These are phyloP conservation scores for Salix dunnii DNA, from an alignment of 345 rosid genomes.

Conservation along the genomic window DNA sequence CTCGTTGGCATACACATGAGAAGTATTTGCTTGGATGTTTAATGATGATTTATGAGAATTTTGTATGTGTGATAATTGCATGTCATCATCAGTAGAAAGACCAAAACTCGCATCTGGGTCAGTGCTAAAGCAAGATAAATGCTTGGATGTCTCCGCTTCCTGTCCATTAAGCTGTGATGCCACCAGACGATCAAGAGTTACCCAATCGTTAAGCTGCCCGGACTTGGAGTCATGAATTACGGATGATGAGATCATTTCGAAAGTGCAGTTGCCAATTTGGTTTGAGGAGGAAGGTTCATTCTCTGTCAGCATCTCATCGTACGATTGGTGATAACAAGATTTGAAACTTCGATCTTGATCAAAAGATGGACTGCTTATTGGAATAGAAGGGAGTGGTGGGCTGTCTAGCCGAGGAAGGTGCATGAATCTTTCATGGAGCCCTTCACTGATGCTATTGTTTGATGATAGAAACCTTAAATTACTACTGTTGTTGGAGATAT, in stretches of 20 bases:
- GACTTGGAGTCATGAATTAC: slow-evolving; percentile 7
- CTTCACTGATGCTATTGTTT: slow-evolving; percentile 23
- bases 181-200: slow-evolving; percentile 71
- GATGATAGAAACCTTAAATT: slow-evolving; percentile 21
- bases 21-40: slow-evolving; percentile 17
- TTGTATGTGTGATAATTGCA: slow-evolving; percentile 37
- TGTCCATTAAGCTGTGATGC: slow-evolving; percentile 88
- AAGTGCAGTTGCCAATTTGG: slow-evolving; percentile 20
- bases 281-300: slow-evolving; percentile 28
- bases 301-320: slow-evolving; percentile 39
- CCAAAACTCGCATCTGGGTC: slow-evolving; percentile 41
- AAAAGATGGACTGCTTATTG: slow-evolving; percentile 7
- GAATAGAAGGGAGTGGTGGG: slow-evolving; percentile 38
- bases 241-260: not conserved
- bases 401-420: slow-evolving; percentile 76
- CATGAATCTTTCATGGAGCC: slow-evolving; percentile 44
- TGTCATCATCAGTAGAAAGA: slow-evolving; percentile 35
- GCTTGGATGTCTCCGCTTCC: slow-evolving; percentile 39
- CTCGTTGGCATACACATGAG: slow-evolving; percentile 26
- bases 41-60: slow-evolving; percentile 28
- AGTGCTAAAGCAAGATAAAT: slow-evolving; percentile 33
- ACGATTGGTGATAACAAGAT: slow-evolving; percentile 23
- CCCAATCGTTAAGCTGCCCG: slow-evolving; percentile 58
- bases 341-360: slow-evolving; percentile 23
- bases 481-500: slow-evolving; percentile 11